Conservation (phyloP, 2,329 filamentous ascomycete genomes). For the Xylaria multiplex region DNA sequence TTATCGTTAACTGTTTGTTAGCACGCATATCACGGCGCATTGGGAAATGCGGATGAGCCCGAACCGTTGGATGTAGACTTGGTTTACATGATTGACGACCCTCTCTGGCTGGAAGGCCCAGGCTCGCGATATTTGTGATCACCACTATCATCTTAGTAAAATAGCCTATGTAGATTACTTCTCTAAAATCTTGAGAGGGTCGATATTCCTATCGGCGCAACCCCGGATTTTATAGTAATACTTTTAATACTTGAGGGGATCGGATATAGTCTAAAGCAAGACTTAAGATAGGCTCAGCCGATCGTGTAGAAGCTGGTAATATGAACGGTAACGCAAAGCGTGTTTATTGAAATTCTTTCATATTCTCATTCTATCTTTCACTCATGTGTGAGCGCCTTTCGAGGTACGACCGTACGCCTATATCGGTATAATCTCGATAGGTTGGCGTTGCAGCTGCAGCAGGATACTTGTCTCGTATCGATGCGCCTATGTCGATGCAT, state of each 20-base stretch:
- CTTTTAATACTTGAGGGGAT: background rate
- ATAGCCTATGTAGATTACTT: background rate
- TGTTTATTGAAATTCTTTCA: background rate
- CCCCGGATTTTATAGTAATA: background rate
- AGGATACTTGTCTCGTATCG: background rate
- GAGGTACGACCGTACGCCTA: no score
- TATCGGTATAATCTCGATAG: background rate
- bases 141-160: no score
- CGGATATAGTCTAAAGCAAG: background rate
- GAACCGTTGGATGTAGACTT: background rate
- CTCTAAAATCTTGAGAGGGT: background rate
- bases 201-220: background rate
- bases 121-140: background rate
- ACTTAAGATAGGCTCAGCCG: background rate
- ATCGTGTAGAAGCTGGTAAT: background rate
- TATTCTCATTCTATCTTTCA: background rate
- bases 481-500: background rate
- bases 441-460: background rate
- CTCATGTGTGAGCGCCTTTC: background rate
- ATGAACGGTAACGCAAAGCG: background rate
- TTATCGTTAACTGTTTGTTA: background rate
- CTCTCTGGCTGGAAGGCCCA: no score
- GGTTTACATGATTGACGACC: no score
- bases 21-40: background rate
- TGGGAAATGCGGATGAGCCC: background rate